phyloP scores from a whole-genome alignment of 352 stramenopile genomes.

The Globisporangium paddicum region DNA sequence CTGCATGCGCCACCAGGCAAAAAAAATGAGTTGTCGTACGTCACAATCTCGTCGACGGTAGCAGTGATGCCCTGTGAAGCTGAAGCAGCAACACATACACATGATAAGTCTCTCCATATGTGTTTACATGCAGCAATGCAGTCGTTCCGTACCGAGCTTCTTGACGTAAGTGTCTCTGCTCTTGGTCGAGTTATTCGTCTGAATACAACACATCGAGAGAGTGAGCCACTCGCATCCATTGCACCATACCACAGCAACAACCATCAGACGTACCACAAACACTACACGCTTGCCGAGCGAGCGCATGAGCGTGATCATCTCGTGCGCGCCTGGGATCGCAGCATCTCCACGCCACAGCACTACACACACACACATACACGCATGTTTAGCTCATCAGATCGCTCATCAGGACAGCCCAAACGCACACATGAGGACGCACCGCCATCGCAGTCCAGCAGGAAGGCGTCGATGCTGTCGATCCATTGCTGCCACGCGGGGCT shows the following conservation, averaged over 20 bases:
- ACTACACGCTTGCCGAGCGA: constrained; percentile 78
- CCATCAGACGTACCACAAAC: constrained; percentile 53
- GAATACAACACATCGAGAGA: not conserved
- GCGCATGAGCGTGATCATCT: constrained; percentile 58
- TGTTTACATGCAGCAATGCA: not conserved
- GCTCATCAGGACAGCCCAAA: not conserved
- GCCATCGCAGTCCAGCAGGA: constrained; percentile 83
- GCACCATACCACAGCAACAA: constrained; percentile 34
- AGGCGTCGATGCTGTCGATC: constrained; percentile 59
- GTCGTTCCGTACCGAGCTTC: constrained; percentile 55
- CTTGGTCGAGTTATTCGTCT: constrained; percentile 88
- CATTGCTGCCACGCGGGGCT: constrained; percentile 45
- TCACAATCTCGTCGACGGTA: constrained; percentile 72
- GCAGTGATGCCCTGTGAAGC: constrained; percentile 72
- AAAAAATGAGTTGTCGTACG: too few species aligned
- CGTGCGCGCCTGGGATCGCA: constrained; percentile 56
- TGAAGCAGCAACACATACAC: constrained; percentile 14
- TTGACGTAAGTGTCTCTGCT: constrained; percentile 77
- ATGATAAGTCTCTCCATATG: not conserved
- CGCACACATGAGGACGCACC: constrained; percentile 24
- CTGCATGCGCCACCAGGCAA: too few species aligned
- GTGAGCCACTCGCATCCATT: not conserved
- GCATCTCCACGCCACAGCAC: constrained; percentile 68
- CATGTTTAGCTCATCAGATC: not conserved
- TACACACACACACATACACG: constrained; percentile 11